Conservation (phyloP, 31 red algal genomes). For the Porphyra umbilicalis region DNA sequence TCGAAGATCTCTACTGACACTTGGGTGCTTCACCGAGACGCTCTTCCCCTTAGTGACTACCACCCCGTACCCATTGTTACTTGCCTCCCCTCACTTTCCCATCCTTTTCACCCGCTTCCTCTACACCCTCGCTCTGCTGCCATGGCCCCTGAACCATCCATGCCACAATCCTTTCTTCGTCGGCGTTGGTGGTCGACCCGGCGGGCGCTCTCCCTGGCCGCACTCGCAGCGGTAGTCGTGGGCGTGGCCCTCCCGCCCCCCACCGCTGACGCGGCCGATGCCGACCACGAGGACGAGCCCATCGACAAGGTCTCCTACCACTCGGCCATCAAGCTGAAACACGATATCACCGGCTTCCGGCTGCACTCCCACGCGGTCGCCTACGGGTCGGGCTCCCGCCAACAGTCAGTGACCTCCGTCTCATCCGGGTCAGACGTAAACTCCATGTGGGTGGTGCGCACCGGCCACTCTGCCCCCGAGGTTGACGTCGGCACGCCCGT, state of each 20-base stretch:
- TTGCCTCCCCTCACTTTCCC: too few species aligned
- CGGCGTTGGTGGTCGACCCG: too few species aligned
- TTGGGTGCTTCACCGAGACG: too few species aligned
- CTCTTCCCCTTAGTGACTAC: too few species aligned
- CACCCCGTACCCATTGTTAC: too few species aligned
- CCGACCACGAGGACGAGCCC: neutral
- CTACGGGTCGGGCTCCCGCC: slow-evolving; percentile 78
- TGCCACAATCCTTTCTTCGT: neutral
- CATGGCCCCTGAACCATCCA: too few species aligned
- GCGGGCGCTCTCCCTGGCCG: neutral
- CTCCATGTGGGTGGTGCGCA: slow-evolving; percentile 71
- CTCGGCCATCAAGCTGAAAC: slow-evolving; percentile 83
- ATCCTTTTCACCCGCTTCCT: too few species aligned
- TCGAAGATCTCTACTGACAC: neutral
- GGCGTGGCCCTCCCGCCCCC: neutral
- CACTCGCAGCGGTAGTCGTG: neutral
- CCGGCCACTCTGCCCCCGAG: slow-evolving; percentile 10
- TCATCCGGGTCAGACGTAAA: slow-evolving; percentile 52
- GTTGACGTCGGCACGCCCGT: slow-evolving; percentile 33
- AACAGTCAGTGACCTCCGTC: slow-evolving; percentile 83
- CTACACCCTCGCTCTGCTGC: too few species aligned
- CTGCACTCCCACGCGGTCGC: slow-evolving; percentile 80
- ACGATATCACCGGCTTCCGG: slow-evolving; percentile 45
- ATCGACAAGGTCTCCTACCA: slow-evolving; percentile 39
- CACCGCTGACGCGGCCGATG: neutral